Evolutionary conservation across 495 filamentous ascomycete species (phyloP).

Genomic region (Viridothelium virens): DNA sequence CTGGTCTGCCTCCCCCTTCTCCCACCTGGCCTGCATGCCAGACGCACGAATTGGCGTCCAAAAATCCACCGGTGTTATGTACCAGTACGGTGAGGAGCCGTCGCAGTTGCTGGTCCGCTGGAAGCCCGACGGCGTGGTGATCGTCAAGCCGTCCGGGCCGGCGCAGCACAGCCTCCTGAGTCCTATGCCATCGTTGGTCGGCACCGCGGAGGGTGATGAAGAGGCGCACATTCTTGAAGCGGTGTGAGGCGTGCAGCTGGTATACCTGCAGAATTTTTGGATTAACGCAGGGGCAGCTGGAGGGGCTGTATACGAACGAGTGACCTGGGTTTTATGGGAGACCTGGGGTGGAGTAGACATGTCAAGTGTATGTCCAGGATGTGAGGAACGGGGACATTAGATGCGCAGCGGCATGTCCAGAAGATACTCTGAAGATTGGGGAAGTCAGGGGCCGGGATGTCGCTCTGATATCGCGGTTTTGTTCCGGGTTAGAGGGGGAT

Average conservation of each 20-base stretch:
- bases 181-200: neutral
- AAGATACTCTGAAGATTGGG: neutral
- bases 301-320: neutral
- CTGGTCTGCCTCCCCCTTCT: neutral
- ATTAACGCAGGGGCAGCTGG: neutral
- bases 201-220: neutral
- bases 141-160: neutral
- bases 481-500: neutral
- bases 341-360: neutral
- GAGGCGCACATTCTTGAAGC: neutral
- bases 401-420: neutral
- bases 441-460: neutral
- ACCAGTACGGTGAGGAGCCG: slow-evolving; percentile 1
- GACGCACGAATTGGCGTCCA: neutral
- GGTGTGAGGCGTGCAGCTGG: neutral
- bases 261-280: neutral
- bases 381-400: neutral
- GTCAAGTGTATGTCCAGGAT: neutral
- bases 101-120: neutral
- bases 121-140: neutral
- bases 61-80: neutral
- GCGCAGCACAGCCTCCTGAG: neutral
- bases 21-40: neutral
- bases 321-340: slow-evolving; percentile 2
- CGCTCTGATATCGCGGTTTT: neutral